Conservation (phyloP, 352 stramenopile genomes). For the Phytopythium ostracodes region DNA sequence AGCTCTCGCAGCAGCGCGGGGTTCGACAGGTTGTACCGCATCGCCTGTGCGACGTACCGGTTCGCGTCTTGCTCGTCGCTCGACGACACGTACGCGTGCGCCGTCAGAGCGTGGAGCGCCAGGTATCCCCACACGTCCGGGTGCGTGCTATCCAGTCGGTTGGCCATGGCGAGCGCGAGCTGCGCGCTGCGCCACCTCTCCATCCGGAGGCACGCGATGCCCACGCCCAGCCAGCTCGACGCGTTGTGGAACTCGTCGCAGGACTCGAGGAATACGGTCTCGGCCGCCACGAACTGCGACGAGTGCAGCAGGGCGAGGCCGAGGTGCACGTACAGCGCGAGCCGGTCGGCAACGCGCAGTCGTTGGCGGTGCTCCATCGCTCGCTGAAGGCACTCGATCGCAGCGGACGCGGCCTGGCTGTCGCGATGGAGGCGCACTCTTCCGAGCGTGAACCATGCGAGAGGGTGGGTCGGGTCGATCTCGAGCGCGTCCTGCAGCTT, state of each 20-base stretch:
- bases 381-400: slow-evolving; percentile 50
- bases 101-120: slow-evolving; percentile 46
- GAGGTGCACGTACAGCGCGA: slow-evolving; percentile 52
- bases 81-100: slow-evolving; percentile 13
- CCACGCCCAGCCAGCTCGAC: slow-evolving; percentile 76
- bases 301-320: slow-evolving; percentile 61
- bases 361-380: slow-evolving; percentile 28
- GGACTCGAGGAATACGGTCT: slow-evolving; percentile 46
- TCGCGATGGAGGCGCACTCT: slow-evolving; percentile 42
- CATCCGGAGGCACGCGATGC: slow-evolving; percentile 60
- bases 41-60: slow-evolving; percentile 51
- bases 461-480: slow-evolving; percentile 46
- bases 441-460: slow-evolving; percentile 55
- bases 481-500: slow-evolving; percentile 55
- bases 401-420: slow-evolving; percentile 26
- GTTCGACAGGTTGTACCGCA: slow-evolving; percentile 60
- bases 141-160: slow-evolving; percentile 60
- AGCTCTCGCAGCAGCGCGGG: slow-evolving; percentile 65
- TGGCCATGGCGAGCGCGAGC: slow-evolving; percentile 69
- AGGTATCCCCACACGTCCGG: slow-evolving; percentile 78
- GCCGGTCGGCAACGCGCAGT: slow-evolving; percentile 24
- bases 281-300: slow-evolving; percentile 51
- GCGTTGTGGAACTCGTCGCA: slow-evolving; percentile 63
- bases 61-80: slow-evolving; percentile 40
- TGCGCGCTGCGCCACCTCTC: slow-evolving; percentile 56